Percentiles rank a stretch among this genome's conserved stretches.
These are phyloP conservation scores for Rhinocladiella similis DNA, from an alignment of 2,329 filamentous ascomycete genomes.

Conservation along the genomic window DNA sequence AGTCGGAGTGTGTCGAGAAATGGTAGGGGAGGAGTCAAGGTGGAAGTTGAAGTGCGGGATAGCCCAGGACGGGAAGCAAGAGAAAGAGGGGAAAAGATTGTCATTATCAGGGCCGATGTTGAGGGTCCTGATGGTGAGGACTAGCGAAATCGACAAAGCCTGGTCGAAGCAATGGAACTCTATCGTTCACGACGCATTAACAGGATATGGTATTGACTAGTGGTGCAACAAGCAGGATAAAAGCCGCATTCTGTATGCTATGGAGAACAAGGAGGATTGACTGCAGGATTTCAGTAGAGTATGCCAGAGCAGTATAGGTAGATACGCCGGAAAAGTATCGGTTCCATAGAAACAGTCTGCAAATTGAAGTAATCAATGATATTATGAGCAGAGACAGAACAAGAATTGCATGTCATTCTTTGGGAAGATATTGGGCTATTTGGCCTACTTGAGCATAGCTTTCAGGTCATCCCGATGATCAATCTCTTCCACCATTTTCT, in stretches of 20 bases:
- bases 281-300: not conserved
- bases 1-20: slow-evolving; percentile 25
- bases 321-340: too few species aligned
- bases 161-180: not conserved
- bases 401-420: too few species aligned
- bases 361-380: too few species aligned
- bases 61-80: slow-evolving; percentile 26
- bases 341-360: too few species aligned
- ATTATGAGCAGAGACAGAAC: too few species aligned
- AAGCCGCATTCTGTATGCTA: slow-evolving; percentile 36
- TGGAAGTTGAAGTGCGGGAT: slow-evolving; percentile 27
- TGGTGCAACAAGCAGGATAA: not conserved
- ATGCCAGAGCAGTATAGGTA: not conserved
- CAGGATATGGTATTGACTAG: too few species aligned
- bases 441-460: not conserved
- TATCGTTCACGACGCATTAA: slow-evolving; percentile 46
- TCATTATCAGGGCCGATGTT: slow-evolving; percentile 25
- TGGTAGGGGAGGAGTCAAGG: slow-evolving; percentile 20
- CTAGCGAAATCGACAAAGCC: slow-evolving; percentile 43
- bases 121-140: slow-evolving; percentile 12
- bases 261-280: slow-evolving; percentile 52
- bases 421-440: too few species aligned
- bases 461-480: slow-evolving; percentile 20
- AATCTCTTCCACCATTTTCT: slow-evolving; percentile 20
- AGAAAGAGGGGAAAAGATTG: slow-evolving; percentile 24